Base-by-base conservation (phyloP, 805 yeast genomes). In the Danielozyma ontarioensis region DNA sequence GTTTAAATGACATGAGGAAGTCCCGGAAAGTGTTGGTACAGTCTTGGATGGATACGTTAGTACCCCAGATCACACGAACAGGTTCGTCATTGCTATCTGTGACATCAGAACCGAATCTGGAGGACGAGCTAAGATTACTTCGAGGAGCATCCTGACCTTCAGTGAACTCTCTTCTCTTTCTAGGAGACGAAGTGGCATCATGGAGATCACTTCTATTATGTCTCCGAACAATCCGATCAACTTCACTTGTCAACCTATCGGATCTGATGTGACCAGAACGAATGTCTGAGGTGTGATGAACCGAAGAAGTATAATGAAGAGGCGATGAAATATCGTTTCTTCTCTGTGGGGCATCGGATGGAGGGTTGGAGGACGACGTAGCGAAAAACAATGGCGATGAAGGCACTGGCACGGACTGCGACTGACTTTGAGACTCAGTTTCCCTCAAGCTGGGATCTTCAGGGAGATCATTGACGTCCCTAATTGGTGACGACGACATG, bases 31-130 rank as follows among this genome's bases (percentile, higher is more conserved):
- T 72, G 45, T 78, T 82, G 25, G 84, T 74, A 46, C 93, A 81
- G 51, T 93, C 96, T 51, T 79, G 85, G 51, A 93, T 89, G 30
- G 94, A 83, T 17, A 93, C 96, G 53, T 90, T 88, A 1, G 98
- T 93, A 60, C 98, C 98, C 98, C 98, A 93, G 51, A 93, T 90
- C 34, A 93, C 95, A 50, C 94, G 74, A 16, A 80, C 78, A 0
- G 95, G 95, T 44, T 83, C 96, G 33, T 75, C 76, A 16, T 41
- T 38, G 17, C 32, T 36, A 14, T 47, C 55, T 27, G 36, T 37
- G 13, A 46, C 43, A 22, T 59, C 68, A 7, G 62, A 45, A 35
- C 42, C 47, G 13, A 59, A 46, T 27, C 53, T 51, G 7, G 65
- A 51, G 11, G 62, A 53, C 12, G 59, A 48, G 10, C 50, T 35